Conservation (phyloP, 2,329 filamentous ascomycete species). For the Pezicula radicicola region DNA sequence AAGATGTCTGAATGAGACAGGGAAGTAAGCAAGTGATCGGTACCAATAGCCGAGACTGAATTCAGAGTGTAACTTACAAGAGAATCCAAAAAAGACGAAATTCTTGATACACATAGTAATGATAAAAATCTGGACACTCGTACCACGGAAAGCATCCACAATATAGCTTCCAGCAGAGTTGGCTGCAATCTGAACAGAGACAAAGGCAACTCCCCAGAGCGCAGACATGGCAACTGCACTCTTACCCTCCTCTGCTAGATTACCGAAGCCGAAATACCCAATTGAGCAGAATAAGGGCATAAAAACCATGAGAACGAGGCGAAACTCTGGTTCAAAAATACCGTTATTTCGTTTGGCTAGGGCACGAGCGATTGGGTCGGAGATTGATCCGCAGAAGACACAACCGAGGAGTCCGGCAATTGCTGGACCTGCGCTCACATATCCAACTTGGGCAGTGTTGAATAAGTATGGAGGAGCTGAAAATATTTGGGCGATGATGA, state of each 20-base stretch:
- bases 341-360: not conserved
- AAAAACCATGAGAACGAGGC: slow-evolving; percentile 22
- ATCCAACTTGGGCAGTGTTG: slow-evolving; percentile 36
- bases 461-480: slow-evolving; percentile 42
- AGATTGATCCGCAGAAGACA: not conserved
- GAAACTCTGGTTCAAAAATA: slow-evolving; percentile 4
- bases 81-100: slow-evolving; percentile 36
- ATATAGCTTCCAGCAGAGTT: slow-evolving; percentile 1
- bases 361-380: not conserved
- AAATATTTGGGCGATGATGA: slow-evolving; percentile 42
- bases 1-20: not conserved
- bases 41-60: too few species aligned
- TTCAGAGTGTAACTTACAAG: not conserved
- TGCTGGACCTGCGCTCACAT: slow-evolving; percentile 35
- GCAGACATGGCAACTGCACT: not conserved
- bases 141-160: slow-evolving; percentile 33
- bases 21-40: too few species aligned
- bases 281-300: slow-evolving; percentile 20
- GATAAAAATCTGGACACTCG: slow-evolving; percentile 39
- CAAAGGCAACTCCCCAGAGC: not conserved
- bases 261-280: slow-evolving; percentile 21
- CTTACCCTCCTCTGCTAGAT: not conserved
- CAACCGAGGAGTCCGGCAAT: slow-evolving; percentile 30
- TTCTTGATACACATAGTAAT: slow-evolving; percentile 40
- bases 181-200: not conserved